Conservation (phyloP, 2,329 filamentous ascomycete species). For the Xylogone sp. region DNA sequence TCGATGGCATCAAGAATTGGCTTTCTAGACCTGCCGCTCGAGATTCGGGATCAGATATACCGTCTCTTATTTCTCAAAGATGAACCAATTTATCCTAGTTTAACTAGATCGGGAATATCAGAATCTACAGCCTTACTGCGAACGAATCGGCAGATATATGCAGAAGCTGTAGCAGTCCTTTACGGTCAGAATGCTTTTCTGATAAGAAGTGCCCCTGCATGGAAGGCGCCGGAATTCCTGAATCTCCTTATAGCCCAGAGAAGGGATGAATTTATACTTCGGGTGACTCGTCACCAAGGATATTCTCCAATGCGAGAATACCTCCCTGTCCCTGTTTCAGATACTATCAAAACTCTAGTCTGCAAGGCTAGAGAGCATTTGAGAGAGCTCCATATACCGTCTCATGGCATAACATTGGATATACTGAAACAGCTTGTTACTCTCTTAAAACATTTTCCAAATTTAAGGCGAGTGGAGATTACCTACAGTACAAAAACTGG, state of each 20-base stretch:
- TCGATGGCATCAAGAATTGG: neutral
- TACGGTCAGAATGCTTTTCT: conserved; percentile 16
- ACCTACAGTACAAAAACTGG: conserved; percentile 7
- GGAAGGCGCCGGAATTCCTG: conserved; percentile 10
- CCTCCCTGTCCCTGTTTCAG: neutral
- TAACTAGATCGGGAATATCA: conserved; percentile 8
- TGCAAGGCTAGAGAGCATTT: conserved; percentile 11
- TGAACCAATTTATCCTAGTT: conserved; percentile 11
- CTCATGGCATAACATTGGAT: conserved; percentile 12
- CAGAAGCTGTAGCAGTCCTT: conserved; percentile 11
- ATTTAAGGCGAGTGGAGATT: conserved; percentile 11
- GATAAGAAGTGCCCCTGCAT: conserved; percentile 10
- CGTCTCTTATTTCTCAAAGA: conserved; percentile 8
- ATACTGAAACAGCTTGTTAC: conserved; percentile 13
- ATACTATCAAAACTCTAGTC: neutral
- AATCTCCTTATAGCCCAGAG: conserved; percentile 12
- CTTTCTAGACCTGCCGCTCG: conserved; percentile 11
- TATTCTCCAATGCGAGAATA: neutral
- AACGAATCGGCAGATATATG: conserved; percentile 12
- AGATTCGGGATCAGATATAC: conserved; percentile 17
- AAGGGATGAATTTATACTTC: neutral
- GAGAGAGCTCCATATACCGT: conserved; percentile 12
- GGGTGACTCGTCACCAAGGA: neutral
- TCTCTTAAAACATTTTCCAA: conserved; percentile 15
- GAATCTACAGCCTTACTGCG: conserved; percentile 10